Base-by-base conservation (phyloP, 495 filamentous ascomycete genomes). In the Bathelium albidoporum region DNA sequence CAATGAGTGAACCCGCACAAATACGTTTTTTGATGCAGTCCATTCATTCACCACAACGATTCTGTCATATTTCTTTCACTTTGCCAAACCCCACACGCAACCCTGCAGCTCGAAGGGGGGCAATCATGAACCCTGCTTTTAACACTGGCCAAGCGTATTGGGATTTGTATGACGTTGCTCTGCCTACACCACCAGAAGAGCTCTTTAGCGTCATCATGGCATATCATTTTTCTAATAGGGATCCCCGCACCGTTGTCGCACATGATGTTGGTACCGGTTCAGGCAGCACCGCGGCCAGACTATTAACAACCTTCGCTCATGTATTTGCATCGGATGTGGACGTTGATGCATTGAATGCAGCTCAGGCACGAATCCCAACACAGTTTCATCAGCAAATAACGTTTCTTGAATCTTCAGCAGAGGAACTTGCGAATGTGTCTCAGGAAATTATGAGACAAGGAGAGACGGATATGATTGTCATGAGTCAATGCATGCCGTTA, bases 181-280 rank as follows among this genome's bases (percentile, higher is more conserved):
- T 58, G 11, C 62, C 62, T 3, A 61, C 55, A n/a, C 62, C 62
- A 5, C 31, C 55, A 9, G 41, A 61, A 44, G 62, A 59, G 14
- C 41, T 64, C 53, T 60, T 64, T 29, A 9, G 41, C 3, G 58
- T 64, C 29, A 64, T 64, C 53, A 39, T 5, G 31, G 41, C 18
- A n/a, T 64, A 64, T 26, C 62, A 64, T 55, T 10, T 9, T 12
- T 22, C 14, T 18, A 58, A 64, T 45, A 53, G 62, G 2, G 32
- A 59, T 28, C 24, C 31, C 20, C 18, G 10, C 4, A 36, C 36
- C 4, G 20, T 14, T 2, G 44, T 64, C 7, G 62, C 62, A 3
- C 62, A 64, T 31, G 62, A 64, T 43, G 62, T 64, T n/a, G 62
- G 62, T 24, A 64, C 62, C 22, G 62, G 62, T 14, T 53, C 62